Evolutionary conservation across 495 filamentous ascomycete genomes (phyloP), one percentile per base, ranked within the genome.

Genomic region (Penicillium malachiteum): DNA sequence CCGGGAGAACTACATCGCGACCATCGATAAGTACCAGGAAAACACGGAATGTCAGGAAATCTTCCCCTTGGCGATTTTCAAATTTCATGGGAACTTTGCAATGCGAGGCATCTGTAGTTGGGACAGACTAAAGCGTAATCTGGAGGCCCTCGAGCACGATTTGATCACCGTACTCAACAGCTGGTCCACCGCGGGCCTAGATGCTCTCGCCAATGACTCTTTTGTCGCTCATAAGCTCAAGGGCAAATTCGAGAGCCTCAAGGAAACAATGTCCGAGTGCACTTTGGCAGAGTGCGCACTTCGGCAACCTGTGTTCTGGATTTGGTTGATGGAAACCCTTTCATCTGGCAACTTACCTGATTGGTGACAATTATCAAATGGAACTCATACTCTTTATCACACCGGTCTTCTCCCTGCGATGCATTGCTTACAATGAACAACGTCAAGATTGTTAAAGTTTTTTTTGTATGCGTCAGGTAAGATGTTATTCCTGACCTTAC

Each of bases 71-170:
- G 94, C 96, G 91, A 88, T 88, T 1, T 98, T 98, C 59, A 95
- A 98, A n/a, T n/a, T n/a, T n/a, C n/a, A n/a, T n/a, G n/a, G n/a
- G 64, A 84, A 82, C 44, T 97, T 97, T 67, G 76, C 70, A 6
- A 97, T 98, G 95, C 81, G 85, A 41, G 94, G 94, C 3, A 84
- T 81, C 50, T 98, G 95, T 76, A 78, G 92, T 54, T 98, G 97
- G 61, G 75, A 80, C 0, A 83, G 88, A 37, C 75, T 98, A 17
- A 86, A 86, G 68, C 75, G 52, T 81, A 93, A 14, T 67, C 97
- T 31, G 75, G 76, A 18, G 68, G 74, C n/a, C 13, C 83, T 97
- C 62, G 84, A 84, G 66, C 72, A 78, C 30, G 78, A 73, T 34
- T 72, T 97, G 14, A 80, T 91, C 55, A 72, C 78, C 13, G 94